Base-by-base conservation (phyloP, 2,329 filamentous ascomycete species). In the Ilyonectria mors-panacis region DNA sequence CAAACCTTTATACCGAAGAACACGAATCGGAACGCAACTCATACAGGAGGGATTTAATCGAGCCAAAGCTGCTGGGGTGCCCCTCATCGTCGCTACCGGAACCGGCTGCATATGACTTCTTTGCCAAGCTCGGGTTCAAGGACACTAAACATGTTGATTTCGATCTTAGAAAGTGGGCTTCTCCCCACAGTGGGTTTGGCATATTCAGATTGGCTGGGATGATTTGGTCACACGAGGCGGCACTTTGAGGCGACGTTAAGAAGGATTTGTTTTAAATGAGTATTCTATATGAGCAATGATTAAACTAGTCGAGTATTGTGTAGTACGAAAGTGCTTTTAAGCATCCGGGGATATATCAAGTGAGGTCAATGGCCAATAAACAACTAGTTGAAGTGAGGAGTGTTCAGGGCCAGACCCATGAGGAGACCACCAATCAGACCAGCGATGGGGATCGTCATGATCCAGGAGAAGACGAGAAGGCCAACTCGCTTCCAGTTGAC, bases 401-500 rank as follows among this genome's bases (percentile, higher is more conserved):
- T 76, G 72, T 84, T 83, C 56, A 84, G 74, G 28, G 79, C 68
- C 10, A 84, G 72, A 17, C 73, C 82, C 82, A 84, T 84, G 35
- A 82, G 72, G 42, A 76, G 76, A 44, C 82, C 82, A 62, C 81
- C 82, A 30, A 84, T 79, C 15, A 79, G 76, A 42, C 82, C 82
- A 21, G 82, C 82, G 60, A 84, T 77, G 51, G 82, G 82, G 54
- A 84, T 81, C 30, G 82, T 84, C 79, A 82, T 80, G 74, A 83
- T 74, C 81, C 92, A 94, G 1, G 88, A 89, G 62, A 92, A 81
- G 57, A 92, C 73, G 66, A 94, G 78, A 8, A 93, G 87, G 47
- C 86, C 87, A 10, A 94, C 90, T 78, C 91, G 89, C 81, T 93
- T 88, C 82, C 86, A 94, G 86, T 94, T 94, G 75, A 94, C 89